phyloP scores from a whole-genome alignment of 2,329 filamentous ascomycete genomes.

The Dryadomyces quercus-mongolicae region DNA sequence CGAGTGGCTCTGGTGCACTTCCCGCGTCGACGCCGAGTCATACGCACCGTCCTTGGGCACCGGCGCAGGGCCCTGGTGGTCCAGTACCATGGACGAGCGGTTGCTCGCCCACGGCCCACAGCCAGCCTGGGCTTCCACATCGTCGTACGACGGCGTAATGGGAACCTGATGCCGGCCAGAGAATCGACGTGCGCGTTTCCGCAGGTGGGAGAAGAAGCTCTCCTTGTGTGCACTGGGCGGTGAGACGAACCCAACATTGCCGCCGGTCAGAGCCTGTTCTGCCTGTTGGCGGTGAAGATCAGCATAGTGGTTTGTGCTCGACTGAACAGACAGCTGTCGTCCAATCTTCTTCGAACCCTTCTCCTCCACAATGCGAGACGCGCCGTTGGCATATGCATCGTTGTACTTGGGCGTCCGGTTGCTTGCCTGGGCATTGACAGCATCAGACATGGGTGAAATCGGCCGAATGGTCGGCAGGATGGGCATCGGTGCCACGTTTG shows the following conservation, averaged over 20 bases:
- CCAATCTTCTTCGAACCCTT: slow-evolving; percentile 83
- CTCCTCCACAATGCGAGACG: slow-evolving; percentile 36
- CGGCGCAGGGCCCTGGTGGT: slow-evolving; percentile 37
- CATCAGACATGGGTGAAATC: slow-evolving; percentile 90
- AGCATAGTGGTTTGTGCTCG: slow-evolving; percentile 83
- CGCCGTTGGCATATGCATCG: slow-evolving; percentile 32
- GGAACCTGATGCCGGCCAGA: slow-evolving; percentile 83
- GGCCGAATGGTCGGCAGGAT: slow-evolving; percentile 91
- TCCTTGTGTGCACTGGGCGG: slow-evolving; percentile 76
- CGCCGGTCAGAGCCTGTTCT: slow-evolving; percentile 78
- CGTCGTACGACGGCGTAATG: slow-evolving; percentile 67
- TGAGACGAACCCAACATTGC: slow-evolving; percentile 54
- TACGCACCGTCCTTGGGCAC: slow-evolving; percentile 42
- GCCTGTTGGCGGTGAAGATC: slow-evolving; percentile 85
- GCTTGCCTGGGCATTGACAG: slow-evolving; percentile 80
- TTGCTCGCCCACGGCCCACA: slow-evolving; percentile 84
- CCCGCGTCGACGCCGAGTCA: slow-evolving; percentile 39
- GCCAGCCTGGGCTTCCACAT: slow-evolving; percentile 84
- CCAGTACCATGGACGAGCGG: slow-evolving; percentile 71
- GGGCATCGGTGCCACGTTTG: slow-evolving; percentile 79
- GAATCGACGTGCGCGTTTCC: slow-evolving; percentile 83
- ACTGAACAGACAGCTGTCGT: slow-evolving; percentile 83
- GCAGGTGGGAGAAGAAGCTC: slow-evolving; percentile 94
- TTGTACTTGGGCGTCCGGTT: slow-evolving; percentile 44
- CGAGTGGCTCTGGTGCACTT: slow-evolving; percentile 30